These are phyloP conservation scores for Colletotrichum sp. DNA, from an alignment of 2,329 filamentous ascomycete species.

Conservation along the genomic window DNA sequence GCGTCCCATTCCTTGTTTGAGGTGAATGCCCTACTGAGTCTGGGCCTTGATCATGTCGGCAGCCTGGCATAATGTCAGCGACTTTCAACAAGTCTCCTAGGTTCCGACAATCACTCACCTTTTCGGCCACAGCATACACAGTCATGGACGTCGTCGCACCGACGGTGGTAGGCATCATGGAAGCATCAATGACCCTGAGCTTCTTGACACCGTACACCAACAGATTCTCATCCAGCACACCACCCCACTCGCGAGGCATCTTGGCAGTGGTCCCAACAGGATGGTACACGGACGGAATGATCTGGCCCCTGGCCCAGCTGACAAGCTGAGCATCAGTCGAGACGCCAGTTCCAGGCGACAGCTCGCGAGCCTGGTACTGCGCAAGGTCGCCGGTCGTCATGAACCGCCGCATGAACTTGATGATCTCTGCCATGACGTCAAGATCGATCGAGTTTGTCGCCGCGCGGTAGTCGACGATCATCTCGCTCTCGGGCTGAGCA, in stretches of 20 bases:
- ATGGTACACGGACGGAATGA: constrained; percentile 31
- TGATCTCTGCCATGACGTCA: constrained; percentile 27
- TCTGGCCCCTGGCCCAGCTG: constrained; percentile 23
- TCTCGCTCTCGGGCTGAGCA: constrained; percentile 23
- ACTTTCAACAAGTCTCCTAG: neutral
- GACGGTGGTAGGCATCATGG: constrained; percentile 25
- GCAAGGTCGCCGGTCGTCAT: constrained; percentile 24
- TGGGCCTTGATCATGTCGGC: constrained; percentile 21
- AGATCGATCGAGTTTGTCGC: constrained; percentile 29
- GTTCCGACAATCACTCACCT: constrained; percentile 16
- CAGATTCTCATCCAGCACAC: constrained; percentile 31
- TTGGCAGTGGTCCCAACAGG: constrained; percentile 32
- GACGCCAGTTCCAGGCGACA: constrained; percentile 24
- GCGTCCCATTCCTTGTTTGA: neutral
- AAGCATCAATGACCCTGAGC: constrained; percentile 24
- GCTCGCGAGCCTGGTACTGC: constrained; percentile 25
- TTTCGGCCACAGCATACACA: constrained; percentile 25
- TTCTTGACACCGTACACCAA: constrained; percentile 31
- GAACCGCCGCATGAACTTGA: constrained; percentile 29
- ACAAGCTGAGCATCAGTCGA: constrained; percentile 25
- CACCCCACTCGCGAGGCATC: constrained; percentile 31
- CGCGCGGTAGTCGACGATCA: constrained; percentile 31
- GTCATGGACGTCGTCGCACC: constrained; percentile 25
- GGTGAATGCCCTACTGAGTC: neutral
- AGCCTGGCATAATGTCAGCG: neutral